phyloP scores from a whole-genome alignment of 345 rosid species.

The Microcos paniculata region DNA sequence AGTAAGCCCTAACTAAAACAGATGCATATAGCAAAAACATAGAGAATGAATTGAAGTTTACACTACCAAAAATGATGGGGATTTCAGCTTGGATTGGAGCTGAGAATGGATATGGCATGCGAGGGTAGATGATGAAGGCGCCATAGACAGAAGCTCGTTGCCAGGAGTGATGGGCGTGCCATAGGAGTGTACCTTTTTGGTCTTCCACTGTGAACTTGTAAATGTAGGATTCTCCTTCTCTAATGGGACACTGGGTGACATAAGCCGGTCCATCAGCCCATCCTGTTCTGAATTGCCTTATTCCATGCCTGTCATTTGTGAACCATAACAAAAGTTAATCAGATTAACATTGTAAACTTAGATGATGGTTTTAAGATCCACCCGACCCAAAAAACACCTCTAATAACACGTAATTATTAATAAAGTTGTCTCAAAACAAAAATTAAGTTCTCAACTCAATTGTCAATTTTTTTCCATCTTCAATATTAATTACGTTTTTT shows the following conservation, averaged over 20 bases:
- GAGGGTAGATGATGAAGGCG: slow-evolving; percentile 73
- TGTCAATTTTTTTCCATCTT: too few species aligned
- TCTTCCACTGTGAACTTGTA: slow-evolving; percentile 78
- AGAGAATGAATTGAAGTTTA: neutral
- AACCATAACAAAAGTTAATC: too few species aligned
- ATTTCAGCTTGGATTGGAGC: slow-evolving; percentile 60
- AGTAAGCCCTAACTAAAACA: too few species aligned
- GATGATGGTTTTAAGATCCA: too few species aligned
- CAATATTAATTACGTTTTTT: too few species aligned
- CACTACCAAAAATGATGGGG: slow-evolving; percentile 63
- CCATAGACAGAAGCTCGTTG: slow-evolving; percentile 90
- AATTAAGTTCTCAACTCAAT: too few species aligned
- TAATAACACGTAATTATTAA: too few species aligned
- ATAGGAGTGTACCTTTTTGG: slow-evolving; percentile 84
- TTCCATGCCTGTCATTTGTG: slow-evolving; percentile 60
- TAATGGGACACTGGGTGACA: slow-evolving; percentile 86
- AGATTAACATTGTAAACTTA: too few species aligned
- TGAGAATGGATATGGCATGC: slow-evolving; percentile 62
- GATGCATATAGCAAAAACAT: too few species aligned
- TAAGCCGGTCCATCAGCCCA: slow-evolving; percentile 96
- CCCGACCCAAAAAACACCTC: too few species aligned
- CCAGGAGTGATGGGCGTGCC: slow-evolving; percentile 98
- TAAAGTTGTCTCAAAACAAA: too few species aligned
- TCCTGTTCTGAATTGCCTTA: slow-evolving; percentile 72
- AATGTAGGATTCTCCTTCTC: slow-evolving; percentile 70